Conservation (phyloP, 805 yeast genomes). For the Yarrowia keelungensis region DNA sequence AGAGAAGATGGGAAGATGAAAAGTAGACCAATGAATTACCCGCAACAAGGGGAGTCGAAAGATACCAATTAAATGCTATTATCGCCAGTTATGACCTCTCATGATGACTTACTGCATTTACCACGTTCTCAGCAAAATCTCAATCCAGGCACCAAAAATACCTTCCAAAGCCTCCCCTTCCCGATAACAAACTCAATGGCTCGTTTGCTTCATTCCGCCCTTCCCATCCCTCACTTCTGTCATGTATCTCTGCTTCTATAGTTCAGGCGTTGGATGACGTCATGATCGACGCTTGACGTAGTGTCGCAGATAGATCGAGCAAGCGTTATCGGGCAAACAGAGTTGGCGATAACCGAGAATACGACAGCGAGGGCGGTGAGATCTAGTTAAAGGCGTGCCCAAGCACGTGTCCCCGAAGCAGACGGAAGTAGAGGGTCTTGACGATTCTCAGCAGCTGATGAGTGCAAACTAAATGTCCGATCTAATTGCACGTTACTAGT, state of each 20-base stretch:
- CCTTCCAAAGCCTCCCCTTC: background rate
- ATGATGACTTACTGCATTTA: no score
- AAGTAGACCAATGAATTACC: background rate
- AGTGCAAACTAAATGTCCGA: no score
- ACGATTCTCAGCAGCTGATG: no score
- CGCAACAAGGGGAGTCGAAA: background rate
- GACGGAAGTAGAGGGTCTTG: no score
- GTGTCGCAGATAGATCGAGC: background rate
- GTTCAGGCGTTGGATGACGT: background rate
- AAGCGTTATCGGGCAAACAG: background rate
- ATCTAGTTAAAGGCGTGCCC: no score
- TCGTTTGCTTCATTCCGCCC: background rate
- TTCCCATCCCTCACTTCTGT: background rate
- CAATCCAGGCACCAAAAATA: no score
- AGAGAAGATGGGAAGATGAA: background rate
- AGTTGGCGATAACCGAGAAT: no score
- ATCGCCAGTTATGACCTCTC: background rate
- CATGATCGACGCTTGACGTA: constrained; percentile 12
- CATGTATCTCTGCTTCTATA: background rate
- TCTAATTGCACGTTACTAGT: no score
- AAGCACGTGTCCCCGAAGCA: no score
- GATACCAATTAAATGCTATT: background rate
- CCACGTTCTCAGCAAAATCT: no score
- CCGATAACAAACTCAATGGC: constrained; percentile 8
- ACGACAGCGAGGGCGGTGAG: no score